Percentiles rank a stretch among this genome's conserved stretches.
These are phyloP conservation scores for Phytophthora lateralis DNA, from an alignment of 352 stramenopile genomes.

Conservation along the genomic window DNA sequence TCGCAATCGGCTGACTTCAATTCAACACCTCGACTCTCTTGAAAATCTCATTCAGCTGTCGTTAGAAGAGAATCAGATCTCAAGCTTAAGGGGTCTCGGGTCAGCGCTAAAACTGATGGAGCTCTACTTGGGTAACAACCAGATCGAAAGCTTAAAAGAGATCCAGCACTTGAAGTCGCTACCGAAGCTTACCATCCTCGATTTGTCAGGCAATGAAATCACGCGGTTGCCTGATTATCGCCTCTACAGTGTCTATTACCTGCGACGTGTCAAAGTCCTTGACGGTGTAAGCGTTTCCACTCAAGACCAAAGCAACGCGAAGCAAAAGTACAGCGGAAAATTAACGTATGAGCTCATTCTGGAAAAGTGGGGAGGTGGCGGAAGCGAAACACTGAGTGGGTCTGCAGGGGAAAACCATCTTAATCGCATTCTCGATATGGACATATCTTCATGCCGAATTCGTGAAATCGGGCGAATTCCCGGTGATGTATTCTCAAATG, in stretches of 20 bases:
- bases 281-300: slow-evolving; percentile 74
- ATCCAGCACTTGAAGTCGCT: slow-evolving; percentile 82
- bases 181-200: slow-evolving; percentile 87
- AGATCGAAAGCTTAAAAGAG: slow-evolving; percentile 79
- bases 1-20: slow-evolving; percentile 70
- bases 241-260: slow-evolving; percentile 81
- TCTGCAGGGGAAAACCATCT: slow-evolving; percentile 35
- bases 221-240: slow-evolving; percentile 68
- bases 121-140: slow-evolving; percentile 88
- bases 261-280: slow-evolving; percentile 84
- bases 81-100: slow-evolving; percentile 63
- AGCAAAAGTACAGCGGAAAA: slow-evolving; percentile 89
- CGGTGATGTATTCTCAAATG: slow-evolving; percentile 64
- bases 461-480: slow-evolving; percentile 64
- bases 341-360: slow-evolving; percentile 84
- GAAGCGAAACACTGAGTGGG: slow-evolving; percentile 5
- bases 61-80: slow-evolving; percentile 87
- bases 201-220: slow-evolving; percentile 85
- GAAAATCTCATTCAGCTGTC: slow-evolving; percentile 80
- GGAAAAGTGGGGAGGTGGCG: slow-evolving; percentile 66
- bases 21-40: slow-evolving; percentile 64
- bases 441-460: slow-evolving; percentile 78
- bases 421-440: slow-evolving; percentile 72
- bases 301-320: slow-evolving; percentile 82
- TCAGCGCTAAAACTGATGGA: slow-evolving; percentile 81